Conservation (phyloP, 2,329 filamentous ascomycete species). For the Cordyceps cateniannulata region DNA sequence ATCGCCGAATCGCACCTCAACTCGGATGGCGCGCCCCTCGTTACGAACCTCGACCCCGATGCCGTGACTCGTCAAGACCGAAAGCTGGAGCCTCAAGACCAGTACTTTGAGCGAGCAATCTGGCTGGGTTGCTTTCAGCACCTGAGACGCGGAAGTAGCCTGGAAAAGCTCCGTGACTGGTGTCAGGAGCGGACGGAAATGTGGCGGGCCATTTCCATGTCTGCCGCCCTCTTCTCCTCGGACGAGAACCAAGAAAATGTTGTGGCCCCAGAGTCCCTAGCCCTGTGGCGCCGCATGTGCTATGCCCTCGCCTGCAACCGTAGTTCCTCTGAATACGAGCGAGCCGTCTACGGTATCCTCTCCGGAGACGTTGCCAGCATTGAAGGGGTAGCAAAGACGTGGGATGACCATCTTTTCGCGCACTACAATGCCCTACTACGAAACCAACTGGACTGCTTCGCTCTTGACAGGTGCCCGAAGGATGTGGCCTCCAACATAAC, state of each 20-base stretch:
- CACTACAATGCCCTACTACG: constrained; percentile 83
- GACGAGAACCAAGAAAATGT: constrained; percentile 35
- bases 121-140: constrained; percentile 96
- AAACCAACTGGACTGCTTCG: constrained; percentile 69
- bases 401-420: constrained; percentile 83
- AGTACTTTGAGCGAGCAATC: constrained; percentile 81
- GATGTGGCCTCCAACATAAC: constrained; percentile 47
- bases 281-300: constrained; percentile 75
- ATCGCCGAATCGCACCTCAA: constrained; percentile 51
- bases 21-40: constrained; percentile 56
- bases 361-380: constrained; percentile 77
- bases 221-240: constrained; percentile 57
- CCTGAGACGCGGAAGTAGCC: constrained; percentile 72
- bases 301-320: constrained; percentile 63
- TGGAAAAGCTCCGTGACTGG: constrained; percentile 74
- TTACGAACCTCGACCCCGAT: constrained; percentile 90
- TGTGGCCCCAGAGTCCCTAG: constrained; percentile 36
- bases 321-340: constrained; percentile 69
- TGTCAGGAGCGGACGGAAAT: constrained; percentile 78
- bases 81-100: constrained; percentile 72
- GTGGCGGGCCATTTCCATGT: constrained; percentile 82
- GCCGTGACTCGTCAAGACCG: constrained; percentile 73
- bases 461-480: constrained; percentile 48
- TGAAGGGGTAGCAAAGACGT: constrained; percentile 66
- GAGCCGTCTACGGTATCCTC: constrained; percentile 85